Evolutionary conservation across 176 grass and related monocot species (phyloP).

Genomic region (Zizania latifolia): DNA sequence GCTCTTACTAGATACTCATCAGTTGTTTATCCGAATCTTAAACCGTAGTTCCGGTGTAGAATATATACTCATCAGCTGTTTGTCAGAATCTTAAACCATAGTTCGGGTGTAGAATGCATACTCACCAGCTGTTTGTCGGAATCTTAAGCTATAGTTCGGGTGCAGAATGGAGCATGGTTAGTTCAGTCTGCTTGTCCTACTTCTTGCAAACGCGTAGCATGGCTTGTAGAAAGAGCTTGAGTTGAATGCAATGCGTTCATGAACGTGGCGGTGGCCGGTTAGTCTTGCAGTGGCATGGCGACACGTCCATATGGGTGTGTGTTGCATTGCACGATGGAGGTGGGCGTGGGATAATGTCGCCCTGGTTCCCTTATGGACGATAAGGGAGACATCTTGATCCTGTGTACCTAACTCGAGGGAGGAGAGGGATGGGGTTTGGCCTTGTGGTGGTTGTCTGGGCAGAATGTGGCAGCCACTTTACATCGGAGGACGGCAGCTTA

Average conservation of each 20-base stretch:
- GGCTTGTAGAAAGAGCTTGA: background rate
- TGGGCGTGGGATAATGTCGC: background rate
- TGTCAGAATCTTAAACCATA: no score
- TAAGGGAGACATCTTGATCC: conserved; percentile 22
- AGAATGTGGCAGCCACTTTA: conserved; percentile 33
- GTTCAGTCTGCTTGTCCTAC: background rate
- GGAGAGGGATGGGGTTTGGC: conserved; percentile 18
- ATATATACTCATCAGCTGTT: no score
- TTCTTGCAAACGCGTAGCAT: background rate
- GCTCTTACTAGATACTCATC: no score
- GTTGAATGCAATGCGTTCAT: background rate
- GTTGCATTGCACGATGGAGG: background rate
- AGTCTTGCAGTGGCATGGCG: background rate
- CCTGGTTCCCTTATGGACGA: conserved; percentile 3
- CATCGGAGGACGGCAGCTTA: conserved; percentile 22
- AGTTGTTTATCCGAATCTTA: no score
- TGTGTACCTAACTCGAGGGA: conserved; percentile 7
- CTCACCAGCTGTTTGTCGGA: no score
- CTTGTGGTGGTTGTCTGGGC: conserved; percentile 32
- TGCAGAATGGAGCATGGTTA: background rate
- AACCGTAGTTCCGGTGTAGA: no score
- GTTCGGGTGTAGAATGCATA: no score
- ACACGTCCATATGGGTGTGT: conserved; percentile 24
- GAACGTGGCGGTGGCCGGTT: conserved; percentile 4
- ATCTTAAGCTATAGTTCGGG: no score